Percentiles rank a stretch among this genome's conserved stretches.
Evolutionary conservation across 371 early-diverging fungal species (phyloP).

Genomic region (Mortierella sp.): DNA sequence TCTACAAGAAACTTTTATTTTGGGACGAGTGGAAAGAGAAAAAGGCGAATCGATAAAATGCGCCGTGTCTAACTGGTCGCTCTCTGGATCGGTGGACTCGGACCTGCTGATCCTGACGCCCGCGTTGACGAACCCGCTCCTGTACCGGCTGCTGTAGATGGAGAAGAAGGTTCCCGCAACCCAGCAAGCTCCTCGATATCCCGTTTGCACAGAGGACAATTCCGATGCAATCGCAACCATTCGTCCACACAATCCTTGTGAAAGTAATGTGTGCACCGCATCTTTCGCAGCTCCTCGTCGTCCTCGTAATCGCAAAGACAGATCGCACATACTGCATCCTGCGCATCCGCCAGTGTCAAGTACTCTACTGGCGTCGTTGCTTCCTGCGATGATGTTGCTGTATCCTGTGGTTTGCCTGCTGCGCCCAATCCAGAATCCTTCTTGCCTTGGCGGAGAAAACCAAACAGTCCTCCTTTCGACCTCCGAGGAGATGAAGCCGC

Average conservation of each 20-base stretch:
- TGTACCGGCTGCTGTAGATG: not conserved
- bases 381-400: not conserved
- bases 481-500: constrained; percentile 1
- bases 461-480: constrained; percentile 21
- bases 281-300: constrained; percentile 71
- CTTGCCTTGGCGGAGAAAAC: constrained; percentile 23
- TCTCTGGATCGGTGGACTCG: not conserved
- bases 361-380: constrained; percentile 23
- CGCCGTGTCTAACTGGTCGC: not conserved
- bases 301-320: constrained; percentile 78
- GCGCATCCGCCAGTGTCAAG: constrained; percentile 43
- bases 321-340: constrained; percentile 70
- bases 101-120: constrained; percentile 3
- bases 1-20: not conserved
- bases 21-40: not conserved
- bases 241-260: constrained; percentile 92
- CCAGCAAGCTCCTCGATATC: constrained; percentile 54
- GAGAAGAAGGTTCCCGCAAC: not conserved
- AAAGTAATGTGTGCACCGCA: constrained; percentile 86
- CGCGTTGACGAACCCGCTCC: not conserved
- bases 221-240: constrained; percentile 70
- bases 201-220: constrained; percentile 63
- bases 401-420: not conserved
- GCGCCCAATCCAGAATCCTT: not conserved
- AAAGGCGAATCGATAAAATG: not conserved